phyloP scores from a whole-genome alignment of 1,284 basidiomycete genomes.

The Kwoniella shivajii region DNA sequence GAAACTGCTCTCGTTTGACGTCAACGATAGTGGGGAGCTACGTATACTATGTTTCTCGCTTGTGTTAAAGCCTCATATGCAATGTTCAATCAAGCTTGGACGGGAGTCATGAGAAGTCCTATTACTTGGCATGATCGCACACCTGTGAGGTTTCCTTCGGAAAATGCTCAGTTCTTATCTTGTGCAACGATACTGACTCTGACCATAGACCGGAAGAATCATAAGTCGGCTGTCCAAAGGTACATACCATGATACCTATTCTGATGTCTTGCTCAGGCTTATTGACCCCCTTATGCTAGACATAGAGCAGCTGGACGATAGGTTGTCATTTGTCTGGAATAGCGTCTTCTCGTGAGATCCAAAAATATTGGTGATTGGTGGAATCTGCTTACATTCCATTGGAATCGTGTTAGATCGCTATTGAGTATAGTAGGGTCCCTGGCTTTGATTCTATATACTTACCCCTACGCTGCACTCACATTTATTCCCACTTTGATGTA shows the following conservation, averaged over 20 bases:
- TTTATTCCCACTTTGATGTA: conserved; percentile 35
- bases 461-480: conserved; percentile 28
- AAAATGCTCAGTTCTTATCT: too few relatives aligned
- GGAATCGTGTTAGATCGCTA: background rate
- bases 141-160: conserved; percentile 22
- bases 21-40: conserved; percentile 13
- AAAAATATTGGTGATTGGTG: too few relatives aligned
- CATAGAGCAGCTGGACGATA: conserved; percentile 35
- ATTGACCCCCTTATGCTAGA: conserved; percentile 14
- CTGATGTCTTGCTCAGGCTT: background rate
- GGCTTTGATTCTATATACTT: conserved; percentile 35
- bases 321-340: conserved; percentile 17
- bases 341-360: conserved; percentile 3
- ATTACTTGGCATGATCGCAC: conserved; percentile 34
- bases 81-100: conserved; percentile 29
- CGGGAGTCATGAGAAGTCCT: conserved; percentile 29
- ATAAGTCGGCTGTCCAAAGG: conserved; percentile 63
- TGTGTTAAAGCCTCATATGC: conserved; percentile 28
- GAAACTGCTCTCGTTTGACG: too few relatives aligned
- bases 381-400: background rate
- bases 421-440: conserved; percentile 28
- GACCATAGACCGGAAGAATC: conserved; percentile 61
- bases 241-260: background rate
- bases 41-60: conserved; percentile 17
- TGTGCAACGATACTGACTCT: background rate